Evolutionary conservation across 2,329 filamentous ascomycete species (phyloP).

Genomic region (Aspergillus persii): DNA sequence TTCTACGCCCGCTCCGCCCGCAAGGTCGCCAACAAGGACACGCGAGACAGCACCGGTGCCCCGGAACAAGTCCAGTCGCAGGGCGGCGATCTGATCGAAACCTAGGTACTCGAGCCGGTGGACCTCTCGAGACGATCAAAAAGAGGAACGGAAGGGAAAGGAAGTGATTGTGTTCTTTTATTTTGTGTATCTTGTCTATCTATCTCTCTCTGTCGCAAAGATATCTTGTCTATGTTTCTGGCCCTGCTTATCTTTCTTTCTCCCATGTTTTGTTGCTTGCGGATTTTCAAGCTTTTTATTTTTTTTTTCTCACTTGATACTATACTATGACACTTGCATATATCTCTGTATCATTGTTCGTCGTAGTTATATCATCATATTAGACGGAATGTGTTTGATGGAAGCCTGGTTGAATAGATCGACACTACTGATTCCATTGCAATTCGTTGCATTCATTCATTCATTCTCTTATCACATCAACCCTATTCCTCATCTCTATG

Average conservation of each 20-base stretch:
- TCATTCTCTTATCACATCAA: too few species aligned
- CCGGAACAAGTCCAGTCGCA: slow-evolving; percentile 27
- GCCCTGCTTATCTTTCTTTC: slow-evolving; percentile 9
- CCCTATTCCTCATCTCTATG: too few species aligned
- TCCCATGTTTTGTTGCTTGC: not conserved
- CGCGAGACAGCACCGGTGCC: slow-evolving; percentile 41
- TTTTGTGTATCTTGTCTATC: slow-evolving; percentile 22
- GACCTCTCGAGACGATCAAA: not conserved
- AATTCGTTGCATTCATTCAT: too few species aligned
- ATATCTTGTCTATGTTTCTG: slow-evolving; percentile 3
- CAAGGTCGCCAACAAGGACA: slow-evolving; percentile 48
- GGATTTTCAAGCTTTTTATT: slow-evolving; percentile 16
- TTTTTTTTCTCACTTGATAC: slow-evolving; percentile 4
- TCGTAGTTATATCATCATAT: slow-evolving; percentile 6
- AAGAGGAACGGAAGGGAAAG: not conserved
- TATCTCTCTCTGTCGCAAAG: slow-evolving; percentile 6
- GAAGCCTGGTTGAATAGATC: too few species aligned
- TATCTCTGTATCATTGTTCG: slow-evolving; percentile 4
- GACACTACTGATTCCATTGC: too few species aligned
- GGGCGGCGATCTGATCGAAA: slow-evolving; percentile 42
- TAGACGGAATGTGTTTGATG: not conserved
- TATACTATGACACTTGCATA: slow-evolving; percentile 12
- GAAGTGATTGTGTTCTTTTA: not conserved
- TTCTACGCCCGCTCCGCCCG: slow-evolving; percentile 66
- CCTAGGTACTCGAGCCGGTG: slow-evolving; percentile 22